A percentile compares a stretch with the other conserved stretches of the same genome.
Evolutionary conservation across 345 rosid species (phyloP).

Genomic region (Eucalyptus tenuipes): DNA sequence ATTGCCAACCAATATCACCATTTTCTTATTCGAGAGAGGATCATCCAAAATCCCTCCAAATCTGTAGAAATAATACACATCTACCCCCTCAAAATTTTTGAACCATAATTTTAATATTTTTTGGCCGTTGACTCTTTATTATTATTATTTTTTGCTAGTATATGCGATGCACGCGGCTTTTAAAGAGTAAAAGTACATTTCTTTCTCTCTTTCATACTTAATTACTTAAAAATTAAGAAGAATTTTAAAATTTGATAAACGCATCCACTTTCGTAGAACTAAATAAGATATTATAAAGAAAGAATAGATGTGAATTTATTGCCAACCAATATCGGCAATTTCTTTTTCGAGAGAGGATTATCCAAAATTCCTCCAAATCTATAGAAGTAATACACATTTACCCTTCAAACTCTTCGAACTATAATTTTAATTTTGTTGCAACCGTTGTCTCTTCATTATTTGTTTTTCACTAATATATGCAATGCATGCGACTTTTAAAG

Average conservation of each 20-base stretch:
- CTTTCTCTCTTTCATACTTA: background rate
- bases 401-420: background rate
- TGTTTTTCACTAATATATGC: background rate
- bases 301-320: background rate
- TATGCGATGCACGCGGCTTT: background rate
- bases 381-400: background rate
- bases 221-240: background rate
- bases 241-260: background rate
- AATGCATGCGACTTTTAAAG: background rate
- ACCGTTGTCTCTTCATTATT: rapidly evolving
- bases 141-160: background rate
- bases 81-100: background rate
- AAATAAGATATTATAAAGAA: background rate
- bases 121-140: background rate
- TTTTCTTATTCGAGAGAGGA: background rate
- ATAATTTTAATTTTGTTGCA: background rate
- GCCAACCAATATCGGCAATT: background rate
- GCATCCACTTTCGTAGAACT: background rate
- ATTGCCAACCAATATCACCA: background rate
- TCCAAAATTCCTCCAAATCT: background rate
- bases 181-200: background rate
- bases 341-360: too few relatives aligned
- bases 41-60: background rate
- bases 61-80: background rate
- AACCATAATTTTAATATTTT: background rate